Evolutionary conservation across 805 yeast species (phyloP).

Genomic region (Grigorovia jiainica): DNA sequence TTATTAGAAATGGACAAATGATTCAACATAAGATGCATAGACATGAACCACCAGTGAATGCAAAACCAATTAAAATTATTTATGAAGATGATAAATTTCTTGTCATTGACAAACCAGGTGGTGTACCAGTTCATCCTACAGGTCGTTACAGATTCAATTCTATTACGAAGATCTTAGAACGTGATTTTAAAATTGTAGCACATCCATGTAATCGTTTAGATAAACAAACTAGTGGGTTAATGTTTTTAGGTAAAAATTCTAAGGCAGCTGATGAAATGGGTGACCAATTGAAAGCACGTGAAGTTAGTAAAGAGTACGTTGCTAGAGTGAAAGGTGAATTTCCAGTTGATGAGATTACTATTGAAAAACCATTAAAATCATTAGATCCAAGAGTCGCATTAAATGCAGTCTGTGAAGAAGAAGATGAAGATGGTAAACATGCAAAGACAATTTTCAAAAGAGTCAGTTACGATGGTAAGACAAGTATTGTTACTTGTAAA

Average conservation of each 20-base stretch:
- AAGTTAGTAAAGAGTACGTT: conserved; percentile 72
- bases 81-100: conserved; percentile 64
- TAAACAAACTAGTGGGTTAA: conserved; percentile 80
- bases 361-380: conserved; percentile 61
- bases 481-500: conserved; percentile 60
- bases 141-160: conserved; percentile 72
- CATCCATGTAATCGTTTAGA: conserved; percentile 88
- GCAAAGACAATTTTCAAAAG: conserved; percentile 65
- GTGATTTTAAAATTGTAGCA: conserved; percentile 54
- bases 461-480: conserved; percentile 54
- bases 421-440: conserved; percentile 38
- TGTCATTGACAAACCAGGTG: conserved; percentile 88
- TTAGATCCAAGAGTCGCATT: conserved; percentile 65
- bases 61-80: conserved; percentile 49
- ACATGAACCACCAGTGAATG: conserved; percentile 79
- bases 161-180: conserved; percentile 64
- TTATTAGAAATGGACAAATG: conserved; percentile 72
- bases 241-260: conserved; percentile 80
- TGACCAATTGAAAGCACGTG: conserved; percentile 60
- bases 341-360: conserved; percentile 46
- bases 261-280: conserved; percentile 70
- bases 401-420: conserved; percentile 37
- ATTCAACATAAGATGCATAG: conserved; percentile 71
- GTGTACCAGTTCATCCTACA: conserved; percentile 92
- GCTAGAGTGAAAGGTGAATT: conserved; percentile 85